phyloP scores from a whole-genome alignment of 2,329 filamentous ascomycete genomes.

The Fusarium chaquense region DNA sequence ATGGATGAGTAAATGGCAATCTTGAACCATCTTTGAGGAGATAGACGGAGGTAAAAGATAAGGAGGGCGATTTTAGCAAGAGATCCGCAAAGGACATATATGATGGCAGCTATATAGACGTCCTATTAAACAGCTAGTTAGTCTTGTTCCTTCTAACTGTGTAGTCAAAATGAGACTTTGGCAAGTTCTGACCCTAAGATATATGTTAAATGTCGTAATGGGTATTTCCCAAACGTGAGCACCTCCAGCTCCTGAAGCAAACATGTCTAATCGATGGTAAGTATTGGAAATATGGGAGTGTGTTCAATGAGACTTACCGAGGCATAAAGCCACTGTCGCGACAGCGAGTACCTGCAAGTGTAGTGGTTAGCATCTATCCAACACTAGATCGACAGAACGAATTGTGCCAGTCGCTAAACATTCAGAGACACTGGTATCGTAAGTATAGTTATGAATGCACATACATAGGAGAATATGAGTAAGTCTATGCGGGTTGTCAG shows the following conservation, averaged over 20 bases:
- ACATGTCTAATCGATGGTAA: slow-evolving; percentile 45
- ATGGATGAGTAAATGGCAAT: slow-evolving; percentile 48
- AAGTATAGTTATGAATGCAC: neutral
- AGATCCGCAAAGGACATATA: slow-evolving; percentile 53
- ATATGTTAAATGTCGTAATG: slow-evolving; percentile 44
- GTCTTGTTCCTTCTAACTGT: neutral
- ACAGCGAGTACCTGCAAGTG: slow-evolving; percentile 30
- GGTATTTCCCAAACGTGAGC: slow-evolving; percentile 52
- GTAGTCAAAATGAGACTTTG: accelerated
- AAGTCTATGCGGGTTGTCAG: slow-evolving; percentile 29
- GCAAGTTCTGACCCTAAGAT: slow-evolving; percentile 39
- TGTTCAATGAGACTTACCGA: slow-evolving; percentile 17
- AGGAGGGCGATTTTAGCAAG: slow-evolving; percentile 56
- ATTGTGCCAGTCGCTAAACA: neutral
- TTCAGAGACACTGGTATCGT: no score
- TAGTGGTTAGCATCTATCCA: slow-evolving; percentile 4
- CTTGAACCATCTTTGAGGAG: slow-evolving; percentile 52
- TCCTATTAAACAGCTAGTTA: slow-evolving; percentile 31
- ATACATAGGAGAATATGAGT: slow-evolving; percentile 35
- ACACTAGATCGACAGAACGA: neutral
- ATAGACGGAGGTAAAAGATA: slow-evolving; percentile 55
- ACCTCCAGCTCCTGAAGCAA: slow-evolving; percentile 44
- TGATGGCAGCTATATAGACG: slow-evolving; percentile 45
- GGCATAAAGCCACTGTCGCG: slow-evolving; percentile 36
- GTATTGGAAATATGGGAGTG: neutral